These are phyloP conservation scores for Daldinia eschscholtzii DNA, from an alignment of 2,329 filamentous ascomycete species.

Conservation along the genomic window DNA sequence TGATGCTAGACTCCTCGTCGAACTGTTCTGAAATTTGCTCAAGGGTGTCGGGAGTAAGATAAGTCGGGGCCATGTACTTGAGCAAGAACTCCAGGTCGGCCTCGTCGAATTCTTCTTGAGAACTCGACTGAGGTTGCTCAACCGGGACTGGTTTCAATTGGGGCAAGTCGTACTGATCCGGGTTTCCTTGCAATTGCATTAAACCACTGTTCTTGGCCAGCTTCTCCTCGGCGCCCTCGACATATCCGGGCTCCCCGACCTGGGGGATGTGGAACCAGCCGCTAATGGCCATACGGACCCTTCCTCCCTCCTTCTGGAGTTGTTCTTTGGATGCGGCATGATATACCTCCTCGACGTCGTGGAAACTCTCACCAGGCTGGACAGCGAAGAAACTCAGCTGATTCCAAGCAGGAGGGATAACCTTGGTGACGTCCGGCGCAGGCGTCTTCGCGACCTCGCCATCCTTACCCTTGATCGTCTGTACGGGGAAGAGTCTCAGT, in stretches of 20 bases:
- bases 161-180: constrained; percentile 88
- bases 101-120: constrained; percentile 74
- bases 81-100: constrained; percentile 89
- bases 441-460: constrained; percentile 85
- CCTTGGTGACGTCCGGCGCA: constrained; percentile 79
- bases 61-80: constrained; percentile 89
- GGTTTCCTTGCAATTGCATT: constrained; percentile 91
- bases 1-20: constrained; percentile 84
- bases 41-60: constrained; percentile 91
- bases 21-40: constrained; percentile 86
- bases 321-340: constrained; percentile 71
- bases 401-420: constrained; percentile 95
- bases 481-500: constrained; percentile 84
- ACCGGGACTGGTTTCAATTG: constrained; percentile 68
- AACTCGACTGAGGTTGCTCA: constrained; percentile 56
- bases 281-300: constrained; percentile 96
- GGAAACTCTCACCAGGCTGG: constrained; percentile 97
- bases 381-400: constrained; percentile 98
- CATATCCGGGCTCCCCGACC: constrained; percentile 90
- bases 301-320: constrained; percentile 76
- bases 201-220: constrained; percentile 90
- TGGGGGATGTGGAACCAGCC: constrained; percentile 99
- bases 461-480: constrained; percentile 72
- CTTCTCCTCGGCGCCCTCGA: constrained; percentile 88
- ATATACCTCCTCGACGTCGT: constrained; percentile 99